phyloP scores from a whole-genome alignment of 2,329 filamentous ascomycete genomes.

The Talaromyces sp. region DNA sequence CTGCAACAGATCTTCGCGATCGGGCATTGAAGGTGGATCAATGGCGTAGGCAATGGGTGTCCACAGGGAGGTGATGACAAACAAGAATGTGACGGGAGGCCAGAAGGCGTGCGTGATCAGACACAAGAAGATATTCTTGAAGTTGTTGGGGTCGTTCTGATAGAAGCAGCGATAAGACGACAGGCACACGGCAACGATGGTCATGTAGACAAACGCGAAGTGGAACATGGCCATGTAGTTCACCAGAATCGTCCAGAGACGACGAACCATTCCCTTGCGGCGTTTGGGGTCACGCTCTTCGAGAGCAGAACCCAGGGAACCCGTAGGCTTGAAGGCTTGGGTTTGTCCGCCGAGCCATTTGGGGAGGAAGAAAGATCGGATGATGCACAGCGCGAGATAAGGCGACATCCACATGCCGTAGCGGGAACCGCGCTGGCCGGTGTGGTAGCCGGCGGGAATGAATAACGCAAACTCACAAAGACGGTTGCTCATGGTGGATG shows the following conservation, averaged over 20 bases:
- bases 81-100: constrained; percentile 58
- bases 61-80: constrained; percentile 55
- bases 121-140: constrained; percentile 46
- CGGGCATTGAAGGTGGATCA: constrained; percentile 56
- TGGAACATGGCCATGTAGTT: constrained; percentile 58
- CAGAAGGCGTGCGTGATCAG: constrained; percentile 61
- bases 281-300: constrained; percentile 54
- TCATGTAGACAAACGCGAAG: constrained; percentile 53
- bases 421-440: constrained; percentile 54
- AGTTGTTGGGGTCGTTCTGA: constrained; percentile 29
- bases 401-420: constrained; percentile 63
- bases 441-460: constrained; percentile 58
- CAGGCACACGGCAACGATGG: constrained; percentile 49
- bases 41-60: constrained; percentile 60
- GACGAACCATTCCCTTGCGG: constrained; percentile 46
- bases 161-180: constrained; percentile 52
- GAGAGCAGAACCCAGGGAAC: constrained; percentile 54
- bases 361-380: constrained; percentile 57
- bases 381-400: constrained; percentile 57
- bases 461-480: constrained; percentile 58
- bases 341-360: constrained; percentile 58
- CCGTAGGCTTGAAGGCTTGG: constrained; percentile 60
- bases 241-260: constrained; percentile 54
- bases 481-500: constrained; percentile 50
- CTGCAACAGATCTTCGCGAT: constrained; percentile 55